Evolutionary conservation across 176 grass and related monocot genomes (phyloP), one percentile per base, ranked within the genome.

Genomic region (Tillandsia leiboldiana): DNA sequence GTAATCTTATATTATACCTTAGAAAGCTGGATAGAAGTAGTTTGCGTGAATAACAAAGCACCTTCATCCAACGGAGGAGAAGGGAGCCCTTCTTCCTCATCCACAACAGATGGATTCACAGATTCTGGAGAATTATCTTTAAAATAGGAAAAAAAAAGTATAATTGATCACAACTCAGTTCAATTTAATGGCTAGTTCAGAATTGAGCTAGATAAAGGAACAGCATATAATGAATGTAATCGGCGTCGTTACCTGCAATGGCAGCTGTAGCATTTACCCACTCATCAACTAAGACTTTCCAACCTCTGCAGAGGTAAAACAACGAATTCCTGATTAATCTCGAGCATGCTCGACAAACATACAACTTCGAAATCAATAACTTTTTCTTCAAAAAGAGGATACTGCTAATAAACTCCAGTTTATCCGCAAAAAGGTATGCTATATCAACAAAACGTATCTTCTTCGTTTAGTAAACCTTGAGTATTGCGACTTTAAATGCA

Each of bases 201-300:
- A 66, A 26, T 33, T 63, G 48, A 52, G 51, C 15, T 65, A 17
- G 24, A 75, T 3, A 29, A 66, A 51, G 17, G 2, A 3, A 53
- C 26, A 10, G 10, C 29, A 29, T 51, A 67, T 51, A 33, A 69
- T 29, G 67, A 78, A 51, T 2, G 65, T 10, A 48, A 64, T 66
- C 42, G 49, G 70, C 66, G 78, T 50, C 61, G 23, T 64, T 75
- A 87, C 89, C 85, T 69, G 87, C 79, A 75, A 87, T 82, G 50
- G 85, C 63, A 26, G 83, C 79, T 13, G 73, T 66, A 68, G 69
- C 78, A 65, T 71, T 84, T 70, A 85, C 83, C 82, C 85, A 91
- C 79, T 85, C 76, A 13, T 91, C 85, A 51, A 87, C 85, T 81
- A 84, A 85, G 73, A 51, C 73, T 73, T 91, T 91, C 89, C 89